phyloP scores from a whole-genome alignment of 108 stramenopile species.

The Stephanodiscus minutulus region DNA sequence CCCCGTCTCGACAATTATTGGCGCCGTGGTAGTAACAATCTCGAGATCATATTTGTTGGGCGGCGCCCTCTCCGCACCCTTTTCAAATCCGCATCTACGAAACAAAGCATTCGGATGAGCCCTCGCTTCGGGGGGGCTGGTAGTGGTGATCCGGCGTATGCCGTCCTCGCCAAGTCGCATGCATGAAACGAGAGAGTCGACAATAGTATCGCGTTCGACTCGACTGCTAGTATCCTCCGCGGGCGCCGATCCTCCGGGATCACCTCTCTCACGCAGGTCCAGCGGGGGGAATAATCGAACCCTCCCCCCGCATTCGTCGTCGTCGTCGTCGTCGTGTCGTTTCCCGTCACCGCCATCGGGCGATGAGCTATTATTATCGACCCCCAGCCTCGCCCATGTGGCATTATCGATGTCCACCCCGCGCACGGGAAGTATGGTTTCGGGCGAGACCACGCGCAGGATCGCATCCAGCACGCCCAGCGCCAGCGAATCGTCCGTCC shows the following conservation, averaged over 20 bases:
- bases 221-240: not conserved
- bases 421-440: slow-evolving; percentile 8
- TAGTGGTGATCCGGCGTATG: slow-evolving; percentile 13
- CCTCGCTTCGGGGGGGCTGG: not conserved
- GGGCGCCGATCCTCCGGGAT: not conserved
- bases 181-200: slow-evolving; percentile 27
- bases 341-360: slow-evolving; percentile 3
- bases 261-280: slow-evolving; percentile 2
- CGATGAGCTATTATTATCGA: not conserved
- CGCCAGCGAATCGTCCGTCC: slow-evolving; percentile 22
- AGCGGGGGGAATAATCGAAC: slow-evolving; percentile 23
- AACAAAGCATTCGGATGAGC: slow-evolving; percentile 12
- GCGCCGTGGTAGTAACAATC: slow-evolving; percentile 26
- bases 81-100: slow-evolving; percentile 34
- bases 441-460: slow-evolving; percentile 31
- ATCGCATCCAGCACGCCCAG: slow-evolving; percentile 31
- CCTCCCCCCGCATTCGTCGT: slow-evolving; percentile 15
- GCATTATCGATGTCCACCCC: slow-evolving; percentile 18
- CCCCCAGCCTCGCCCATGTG: slow-evolving; percentile 28
- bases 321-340: no score
- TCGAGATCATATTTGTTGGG: slow-evolving; percentile 36
- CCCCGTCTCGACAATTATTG: not conserved
- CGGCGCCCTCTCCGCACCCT: slow-evolving; percentile 24
- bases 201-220: not conserved
- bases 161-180: slow-evolving; percentile 18